Evolutionary conservation across 768 basidiomycete genomes (phyloP), one percentile per base, ranked within the genome.

Genomic region (Lentinus brumalis): DNA sequence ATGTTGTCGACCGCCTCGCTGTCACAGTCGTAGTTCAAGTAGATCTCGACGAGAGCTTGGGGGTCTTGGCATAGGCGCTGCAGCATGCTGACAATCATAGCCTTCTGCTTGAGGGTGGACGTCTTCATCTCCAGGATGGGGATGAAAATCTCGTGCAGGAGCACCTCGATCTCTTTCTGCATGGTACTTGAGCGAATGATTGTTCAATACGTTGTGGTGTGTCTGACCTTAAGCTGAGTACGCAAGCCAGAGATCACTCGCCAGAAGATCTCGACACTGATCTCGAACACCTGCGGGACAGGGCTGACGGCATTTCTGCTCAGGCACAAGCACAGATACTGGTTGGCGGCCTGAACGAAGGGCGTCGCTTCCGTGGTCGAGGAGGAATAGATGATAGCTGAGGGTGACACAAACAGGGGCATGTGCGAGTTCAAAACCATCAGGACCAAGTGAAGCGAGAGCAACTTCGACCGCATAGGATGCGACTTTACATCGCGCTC

Each of bases 1-100:
- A 98, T 96, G 76, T 99, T 98, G 70, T 97, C 96, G 10, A 84
- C 84, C 4, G 96, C 94, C 60, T 94, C 89, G 60, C 94, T 86
- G 70, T 99, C 97, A 72, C 97, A 99, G 71, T 99, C 97, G 71
- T 99, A 99, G 74, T 99, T 99, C 72, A 99, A 87, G 76, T 98
- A 99, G 59, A 98, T 87, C 74, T 99, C 97, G 32, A 99, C 97
- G 18, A 99, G 80, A 9, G 96, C 95, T 73, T 98, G 97, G 2
- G 97, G 95, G 70, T 98, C 97, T 73, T 96, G 92, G 69, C 92
- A 96, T 15, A 99, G 77, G 44, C 91, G 86, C 16, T 85, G 86
- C 32, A 96, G 73, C 89, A 97, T 96, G 42, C 86, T 88, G 53
- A 98, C 80, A 55, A 98, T 92, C 51, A 94, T 86, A 3, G 89